Percentiles rank a stretch among this genome's conserved stretches.
phyloP scores from a whole-genome alignment of 2,329 filamentous ascomycete species.

The Apiospora phragmitis region DNA sequence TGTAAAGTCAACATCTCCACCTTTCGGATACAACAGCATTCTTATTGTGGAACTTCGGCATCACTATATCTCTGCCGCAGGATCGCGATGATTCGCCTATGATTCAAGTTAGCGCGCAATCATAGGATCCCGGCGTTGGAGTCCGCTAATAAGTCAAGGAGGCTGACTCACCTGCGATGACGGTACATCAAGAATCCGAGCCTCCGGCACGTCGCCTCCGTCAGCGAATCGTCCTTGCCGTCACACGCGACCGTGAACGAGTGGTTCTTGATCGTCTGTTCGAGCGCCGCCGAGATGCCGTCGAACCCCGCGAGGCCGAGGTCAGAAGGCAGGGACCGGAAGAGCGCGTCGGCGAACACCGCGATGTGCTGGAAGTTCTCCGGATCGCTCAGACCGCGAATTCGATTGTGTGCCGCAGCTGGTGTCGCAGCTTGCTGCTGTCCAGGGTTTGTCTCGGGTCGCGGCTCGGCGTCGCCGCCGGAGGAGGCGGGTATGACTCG shows the following conservation, averaged over 20 bases:
- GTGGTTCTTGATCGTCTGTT: background rate
- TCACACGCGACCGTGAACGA: background rate
- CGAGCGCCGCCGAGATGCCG: background rate
- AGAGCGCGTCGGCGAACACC: background rate
- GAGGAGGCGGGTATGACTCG: background rate
- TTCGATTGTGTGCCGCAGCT: background rate
- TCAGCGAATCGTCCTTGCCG: background rate
- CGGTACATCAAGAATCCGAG: background rate
- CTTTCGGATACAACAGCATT: too few species aligned
- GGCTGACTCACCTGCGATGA: background rate
- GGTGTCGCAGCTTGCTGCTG: background rate
- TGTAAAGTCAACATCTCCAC: too few species aligned
- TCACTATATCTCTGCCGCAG: background rate
- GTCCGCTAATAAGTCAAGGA: too few species aligned
- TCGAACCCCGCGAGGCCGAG: background rate
- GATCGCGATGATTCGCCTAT: background rate
- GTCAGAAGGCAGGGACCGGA: background rate
- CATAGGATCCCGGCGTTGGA: too few species aligned
- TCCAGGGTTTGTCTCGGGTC: background rate
- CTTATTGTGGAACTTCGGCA: background rate
- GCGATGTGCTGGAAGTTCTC: background rate
- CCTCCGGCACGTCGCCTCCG: background rate
- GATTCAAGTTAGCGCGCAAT: too few species aligned
- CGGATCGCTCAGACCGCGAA: background rate
- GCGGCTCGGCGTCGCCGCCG: too few species aligned